Evolutionary conservation across 2,329 filamentous ascomycete species (phyloP), one percentile per base, ranked within the genome.

Genomic region (Ophiocordyceps camponoti-leonardi): DNA sequence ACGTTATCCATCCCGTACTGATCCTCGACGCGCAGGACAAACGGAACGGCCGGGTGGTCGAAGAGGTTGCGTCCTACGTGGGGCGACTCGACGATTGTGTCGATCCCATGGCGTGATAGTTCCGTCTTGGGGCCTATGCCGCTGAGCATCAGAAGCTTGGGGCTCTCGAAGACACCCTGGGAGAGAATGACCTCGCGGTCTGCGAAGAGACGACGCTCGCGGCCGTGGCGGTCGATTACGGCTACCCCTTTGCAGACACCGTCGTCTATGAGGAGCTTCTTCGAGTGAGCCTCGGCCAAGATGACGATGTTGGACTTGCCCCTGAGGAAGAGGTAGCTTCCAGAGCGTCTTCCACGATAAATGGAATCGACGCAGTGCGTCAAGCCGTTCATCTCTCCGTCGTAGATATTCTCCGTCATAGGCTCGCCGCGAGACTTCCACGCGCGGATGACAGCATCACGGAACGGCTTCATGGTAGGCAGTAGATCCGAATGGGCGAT

Each of bases 21-120:
- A 42, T 69, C 61, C 50, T 65, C 61, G 52, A 68, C 53, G 11
- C 67, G 61, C 42, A 70, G 69, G 14, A 72, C 63, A 44, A 71
- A 63, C 1, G 67, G 65, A 28, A 77, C 65, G 48, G 71, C 72
- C 41, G 72, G 72, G 42, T 78, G 76, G 54, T 83, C 78, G 47
- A 78, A 65, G 4, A 83, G 65, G 59, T 82, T 79, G 47, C 69
- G 71, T 6, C 79, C 79, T 3, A 84, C 77, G 41, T 79, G 75
- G 1, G 72, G 71, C 0, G 75, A 71, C 49, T 81, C 67, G 4
- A 69, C 63, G 18, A 79, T 51, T 1, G 73, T 60, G 2, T 65
- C 54, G 49, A 82, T 81, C n/a, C 64, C 59, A 53, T 73, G 68
- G 45, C 64, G 62, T 19, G 65, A 50, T 6, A 83, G 67, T 50